These are phyloP conservation scores for Monosporascus sp. DNA, from an alignment of 2,329 filamentous ascomycete species.

Conservation along the genomic window DNA sequence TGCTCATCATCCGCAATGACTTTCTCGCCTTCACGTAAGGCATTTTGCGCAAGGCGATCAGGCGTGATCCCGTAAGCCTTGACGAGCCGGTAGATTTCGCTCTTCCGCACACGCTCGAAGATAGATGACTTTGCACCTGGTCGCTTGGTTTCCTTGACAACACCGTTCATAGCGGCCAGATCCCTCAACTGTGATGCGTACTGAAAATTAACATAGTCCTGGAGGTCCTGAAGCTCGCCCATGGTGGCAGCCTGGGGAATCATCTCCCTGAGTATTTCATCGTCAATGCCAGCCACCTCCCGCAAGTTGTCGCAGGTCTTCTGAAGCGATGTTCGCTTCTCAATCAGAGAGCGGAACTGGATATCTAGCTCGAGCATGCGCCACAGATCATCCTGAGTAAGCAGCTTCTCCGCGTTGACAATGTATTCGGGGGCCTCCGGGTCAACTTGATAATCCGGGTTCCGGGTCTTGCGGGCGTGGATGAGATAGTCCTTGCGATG, in stretches of 20 bases:
- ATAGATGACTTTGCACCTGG: slow-evolving; percentile 77
- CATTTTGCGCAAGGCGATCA: slow-evolving; percentile 83
- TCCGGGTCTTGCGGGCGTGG: slow-evolving; percentile 68
- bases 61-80: slow-evolving; percentile 85
- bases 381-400: slow-evolving; percentile 93
- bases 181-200: slow-evolving; percentile 83
- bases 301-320: slow-evolving; percentile 72
- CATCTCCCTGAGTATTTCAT: slow-evolving; percentile 76
- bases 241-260: slow-evolving; percentile 75
- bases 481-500: slow-evolving; percentile 98
- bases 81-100: slow-evolving; percentile 76
- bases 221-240: slow-evolving; percentile 93
- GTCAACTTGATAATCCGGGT: slow-evolving; percentile 57
- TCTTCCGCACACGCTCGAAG: slow-evolving; percentile 78
- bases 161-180: slow-evolving; percentile 58
- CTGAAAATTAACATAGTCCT: slow-evolving; percentile 94
- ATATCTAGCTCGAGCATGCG: slow-evolving; percentile 90
- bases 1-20: slow-evolving; percentile 80
- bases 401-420: slow-evolving; percentile 76
- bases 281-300: slow-evolving; percentile 54
- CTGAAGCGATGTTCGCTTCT: slow-evolving; percentile 83
- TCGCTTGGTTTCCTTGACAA: slow-evolving; percentile 64
- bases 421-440: slow-evolving; percentile 67
- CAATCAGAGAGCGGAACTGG: slow-evolving; percentile 87
- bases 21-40: slow-evolving; percentile 70